Conservation (phyloP, 2,329 filamentous ascomycete species). For the Botrytis galanthina region DNA sequence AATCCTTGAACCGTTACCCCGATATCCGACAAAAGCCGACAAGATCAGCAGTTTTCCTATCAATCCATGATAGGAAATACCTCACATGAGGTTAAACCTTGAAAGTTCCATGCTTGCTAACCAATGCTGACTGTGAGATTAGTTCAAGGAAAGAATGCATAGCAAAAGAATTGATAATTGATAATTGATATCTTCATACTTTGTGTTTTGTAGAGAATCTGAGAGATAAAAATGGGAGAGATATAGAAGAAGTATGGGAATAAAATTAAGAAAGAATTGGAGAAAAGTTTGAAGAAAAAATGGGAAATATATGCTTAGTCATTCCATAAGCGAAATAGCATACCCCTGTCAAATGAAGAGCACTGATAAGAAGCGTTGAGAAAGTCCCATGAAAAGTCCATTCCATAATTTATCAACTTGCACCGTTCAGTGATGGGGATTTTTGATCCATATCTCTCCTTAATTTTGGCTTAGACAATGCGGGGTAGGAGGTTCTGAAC, state of each 20-base stretch:
- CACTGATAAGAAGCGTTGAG: background rate
- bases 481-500: background rate
- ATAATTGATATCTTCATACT: background rate
- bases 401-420: background rate
- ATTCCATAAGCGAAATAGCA: conserved; percentile 8
- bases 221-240: background rate
- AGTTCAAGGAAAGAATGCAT: background rate
- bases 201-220: background rate
- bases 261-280: background rate
- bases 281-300: conserved; percentile 2
- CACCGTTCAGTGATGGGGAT: background rate
- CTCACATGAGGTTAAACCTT: background rate
- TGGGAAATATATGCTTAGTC: background rate
- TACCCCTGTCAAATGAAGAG: background rate
- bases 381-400: background rate
- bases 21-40: conserved; percentile 5
- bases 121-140: background rate
- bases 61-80: conserved; percentile 3
- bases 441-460: background rate
- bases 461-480: background rate
- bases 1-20: conserved; percentile 6
- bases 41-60: conserved; percentile 17
- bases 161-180: conserved; percentile 2
- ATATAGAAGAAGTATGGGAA: background rate
- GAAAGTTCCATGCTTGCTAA: conserved; percentile 7